Evolutionary conservation across 2,329 filamentous ascomycete genomes (phyloP), one percentile per base, ranked within the genome.

Genomic region (Rhinocladiella similis): DNA sequence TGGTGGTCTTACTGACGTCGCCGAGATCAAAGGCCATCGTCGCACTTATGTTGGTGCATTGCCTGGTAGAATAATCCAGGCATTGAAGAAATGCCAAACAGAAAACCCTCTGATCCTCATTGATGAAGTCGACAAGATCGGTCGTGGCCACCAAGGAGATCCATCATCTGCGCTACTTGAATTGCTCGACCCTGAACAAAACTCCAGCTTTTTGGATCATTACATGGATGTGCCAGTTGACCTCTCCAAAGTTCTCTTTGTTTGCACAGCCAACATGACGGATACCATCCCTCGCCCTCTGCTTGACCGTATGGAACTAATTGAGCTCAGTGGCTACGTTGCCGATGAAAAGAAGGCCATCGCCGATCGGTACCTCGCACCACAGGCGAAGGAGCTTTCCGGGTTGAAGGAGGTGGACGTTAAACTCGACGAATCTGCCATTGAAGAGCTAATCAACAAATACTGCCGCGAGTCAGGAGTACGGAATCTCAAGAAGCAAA

Each of bases 281-380:
- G 94, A 99, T 68, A 99, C 94, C 0, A 99, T 99, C 60, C 94
- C 94, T 14, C 85, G 92, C 41, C 95, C 94, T 2, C 81, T 99
- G 0, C 82, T 97, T 14, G 94, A 99, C 70, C 88, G 94, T 65
- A 99, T 99, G 94, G 94, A 99, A 73, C 85, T 97, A 67, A 99
- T 99, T 65, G 86, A 95, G 61, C 82, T 99, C 1, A 97, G 93
- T 35, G 94, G 94, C 10, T 99, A 99, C 69, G 93, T 99, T 49
- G 87, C 93, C 0, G 93, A 99, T 63, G 94, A 99, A 80, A 99
- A 99, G 82, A 97, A 96, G 86, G 93, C 94, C 2, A 99, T 99
- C 67, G 94, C 94, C 3, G 88, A 99, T 70, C 84, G 85, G 63
- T 99, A 99, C 69, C 83, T 99, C 22, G 90, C 90, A 0, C 94